Evolutionary conservation across 768 basidiomycete species (phyloP).

Genomic region (Termitomyces sp.): DNA sequence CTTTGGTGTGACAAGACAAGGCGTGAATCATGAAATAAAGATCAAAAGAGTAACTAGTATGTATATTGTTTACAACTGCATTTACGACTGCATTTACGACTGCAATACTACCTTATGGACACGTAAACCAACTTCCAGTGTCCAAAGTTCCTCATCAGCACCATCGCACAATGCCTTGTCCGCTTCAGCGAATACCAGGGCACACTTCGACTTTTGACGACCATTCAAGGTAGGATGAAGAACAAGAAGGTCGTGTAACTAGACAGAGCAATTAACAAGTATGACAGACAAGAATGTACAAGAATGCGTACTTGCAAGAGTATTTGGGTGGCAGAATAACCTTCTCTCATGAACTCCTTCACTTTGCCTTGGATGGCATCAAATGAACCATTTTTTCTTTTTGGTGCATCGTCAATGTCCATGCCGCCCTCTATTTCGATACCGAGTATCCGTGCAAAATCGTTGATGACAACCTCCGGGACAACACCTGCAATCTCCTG

Average conservation of each 20-base stretch:
- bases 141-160: constrained; percentile 95
- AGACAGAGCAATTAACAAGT: constrained; percentile 5
- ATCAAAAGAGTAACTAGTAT: neutral
- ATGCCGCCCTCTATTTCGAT: constrained; percentile 54
- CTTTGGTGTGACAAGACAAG: neutral
- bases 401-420: constrained; percentile 42
- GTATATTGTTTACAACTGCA: constrained; percentile 8
- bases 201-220: constrained; percentile 75
- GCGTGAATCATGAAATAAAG: neutral
- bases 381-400: constrained; percentile 38
- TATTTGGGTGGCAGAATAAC: constrained; percentile 89
- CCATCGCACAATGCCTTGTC: constrained; percentile 97
- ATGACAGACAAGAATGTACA: constrained; percentile 3
- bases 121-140: constrained; percentile 80
- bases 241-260: constrained; percentile 91
- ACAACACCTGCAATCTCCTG: constrained; percentile 98
- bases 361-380: constrained; percentile 66
- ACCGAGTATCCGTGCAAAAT: constrained; percentile 68
- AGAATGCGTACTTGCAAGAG: constrained; percentile 67
- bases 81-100: too few relatives aligned
- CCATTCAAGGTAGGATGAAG: constrained; percentile 77
- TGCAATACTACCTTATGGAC: constrained; percentile 60
- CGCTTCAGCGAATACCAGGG: constrained; percentile 85
- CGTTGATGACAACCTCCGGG: constrained; percentile 64
- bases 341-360: constrained; percentile 73